These are phyloP conservation scores for Verticillium longisporum DNA, from an alignment of 2,329 filamentous ascomycete species.

Conservation along the genomic window DNA sequence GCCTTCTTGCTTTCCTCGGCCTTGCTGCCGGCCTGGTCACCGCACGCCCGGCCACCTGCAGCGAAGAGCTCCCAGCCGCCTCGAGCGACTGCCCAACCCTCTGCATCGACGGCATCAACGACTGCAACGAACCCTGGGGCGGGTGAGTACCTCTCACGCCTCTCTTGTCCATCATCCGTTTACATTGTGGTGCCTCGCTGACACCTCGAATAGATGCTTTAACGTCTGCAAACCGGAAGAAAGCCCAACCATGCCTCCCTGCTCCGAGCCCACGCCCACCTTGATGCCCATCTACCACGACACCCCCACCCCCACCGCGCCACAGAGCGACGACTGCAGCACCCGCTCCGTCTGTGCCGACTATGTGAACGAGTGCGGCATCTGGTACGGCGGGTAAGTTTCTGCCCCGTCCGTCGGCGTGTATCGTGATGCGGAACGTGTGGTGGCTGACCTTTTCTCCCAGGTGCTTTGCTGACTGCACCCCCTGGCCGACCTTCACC, in stretches of 20 bases:
- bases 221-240: constrained; percentile 15
- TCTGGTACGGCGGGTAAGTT: constrained; percentile 16
- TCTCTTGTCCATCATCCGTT: no score
- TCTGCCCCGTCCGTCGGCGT: background rate
- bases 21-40: constrained; percentile 2
- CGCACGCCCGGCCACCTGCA: constrained; percentile 2
- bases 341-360: constrained; percentile 15
- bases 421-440: background rate
- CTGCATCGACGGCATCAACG: constrained; percentile 20
- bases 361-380: constrained; percentile 11
- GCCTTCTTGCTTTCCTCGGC: constrained; percentile 1
- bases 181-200: background rate
- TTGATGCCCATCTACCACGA: background rate
- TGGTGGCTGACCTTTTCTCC: background rate
- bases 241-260: constrained; percentile 8
- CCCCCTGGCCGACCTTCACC: constrained; percentile 11
- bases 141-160: constrained; percentile 12
- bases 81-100: constrained; percentile 9
- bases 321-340: constrained; percentile 13
- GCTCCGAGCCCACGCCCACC: constrained; percentile 2
- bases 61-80: background rate
- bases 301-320: background rate
- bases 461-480: constrained; percentile 9
- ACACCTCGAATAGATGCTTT: constrained; percentile 18
- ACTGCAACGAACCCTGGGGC: constrained; percentile 19